These are phyloP conservation scores for Casaregolazyma suthepensis DNA, from an alignment of 1,139 yeast genomes.

Conservation along the genomic window DNA sequence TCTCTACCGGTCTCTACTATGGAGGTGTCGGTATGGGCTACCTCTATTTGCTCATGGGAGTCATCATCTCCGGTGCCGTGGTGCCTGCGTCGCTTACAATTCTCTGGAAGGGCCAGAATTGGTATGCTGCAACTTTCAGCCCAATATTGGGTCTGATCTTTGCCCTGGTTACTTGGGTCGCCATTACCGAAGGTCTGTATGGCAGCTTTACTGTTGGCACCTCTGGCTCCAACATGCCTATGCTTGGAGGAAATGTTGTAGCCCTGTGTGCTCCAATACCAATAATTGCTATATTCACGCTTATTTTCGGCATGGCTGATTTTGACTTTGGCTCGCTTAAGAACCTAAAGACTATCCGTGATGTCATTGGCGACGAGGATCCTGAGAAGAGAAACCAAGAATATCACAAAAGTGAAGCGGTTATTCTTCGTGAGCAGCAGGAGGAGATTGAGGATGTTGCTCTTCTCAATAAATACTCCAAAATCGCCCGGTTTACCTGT, in stretches of 20 bases:
- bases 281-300: slow-evolving; percentile 60
- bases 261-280: slow-evolving; percentile 72
- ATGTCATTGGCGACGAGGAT: slow-evolving; percentile 14
- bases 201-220: slow-evolving; percentile 49
- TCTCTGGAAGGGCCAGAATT: slow-evolving; percentile 61
- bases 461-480: slow-evolving; percentile 21
- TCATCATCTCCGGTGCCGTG: slow-evolving; percentile 88
- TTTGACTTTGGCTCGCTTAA: slow-evolving; percentile 59
- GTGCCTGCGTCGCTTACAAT: slow-evolving; percentile 68
- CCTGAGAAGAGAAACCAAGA: slow-evolving; percentile 12
- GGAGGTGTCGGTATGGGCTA: slow-evolving; percentile 69
- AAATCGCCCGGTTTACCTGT: slow-evolving; percentile 33
- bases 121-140: slow-evolving; percentile 38
- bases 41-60: slow-evolving; percentile 70
- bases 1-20: slow-evolving; percentile 73
- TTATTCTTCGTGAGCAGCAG: slow-evolving; percentile 14
- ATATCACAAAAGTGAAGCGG: slow-evolving; percentile 12
- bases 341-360: slow-evolving; percentile 34
- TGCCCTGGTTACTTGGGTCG: slow-evolving; percentile 47
- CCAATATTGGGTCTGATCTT: slow-evolving; percentile 43
- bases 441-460: slow-evolving; percentile 17
- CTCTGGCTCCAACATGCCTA: slow-evolving; percentile 71
- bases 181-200: slow-evolving; percentile 35
- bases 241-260: slow-evolving; percentile 81
- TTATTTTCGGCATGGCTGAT: slow-evolving; percentile 52